Evolutionary conservation across 306 rosid species (phyloP), one percentile per base, ranked within the genome.

Genomic region (Vigna reflexopilosa): DNA sequence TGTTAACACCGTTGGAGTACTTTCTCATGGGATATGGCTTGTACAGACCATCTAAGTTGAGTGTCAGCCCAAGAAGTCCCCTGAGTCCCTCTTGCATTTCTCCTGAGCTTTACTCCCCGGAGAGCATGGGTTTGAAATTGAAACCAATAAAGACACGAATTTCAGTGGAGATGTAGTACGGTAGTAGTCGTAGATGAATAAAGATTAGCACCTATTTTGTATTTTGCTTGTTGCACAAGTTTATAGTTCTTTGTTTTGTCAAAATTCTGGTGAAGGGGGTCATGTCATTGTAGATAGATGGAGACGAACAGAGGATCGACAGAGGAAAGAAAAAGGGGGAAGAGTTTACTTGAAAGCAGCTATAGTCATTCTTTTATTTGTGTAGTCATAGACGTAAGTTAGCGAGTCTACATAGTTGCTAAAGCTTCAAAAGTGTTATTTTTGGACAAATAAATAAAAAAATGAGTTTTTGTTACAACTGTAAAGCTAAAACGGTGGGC

Each of bases 101-200:
- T 20, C 97, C 97, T 0, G 95, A 93, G 88, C 97, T 93, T 74
- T 90, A 89, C 77, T 88, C 98, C 7, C 98, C 98, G 0, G 98
- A 93, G 83, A 93, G 98, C 75, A 93, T 93, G 98, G 97, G 98
- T 44, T 82, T 93, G 90, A 93, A 93, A 90, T 77, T 93, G 89
- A 93, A 93, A 80, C 98, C 98, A 14, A 91, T 93, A 54, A 93
- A 87, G 84, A 93, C 98, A 54, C 85, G 94, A 77, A 86, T 88
- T 50, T 81, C 94, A 30, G 69, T 81, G 47, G 82, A 85, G 77
- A 79, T 87, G 28, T 76, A 84, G 82, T 19, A 42, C 54, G 72
- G 79, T 15, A 59, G 47, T 24, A 16, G 76, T 34, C 30, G 49
- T 50, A 51, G 57, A 63, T 40, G 75, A 68, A 73, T 64, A 42